Evolutionary conservation across 2,329 filamentous ascomycete species (phyloP), one percentile per base, ranked within the genome.

Genomic region (Monilinia polystroma): DNA sequence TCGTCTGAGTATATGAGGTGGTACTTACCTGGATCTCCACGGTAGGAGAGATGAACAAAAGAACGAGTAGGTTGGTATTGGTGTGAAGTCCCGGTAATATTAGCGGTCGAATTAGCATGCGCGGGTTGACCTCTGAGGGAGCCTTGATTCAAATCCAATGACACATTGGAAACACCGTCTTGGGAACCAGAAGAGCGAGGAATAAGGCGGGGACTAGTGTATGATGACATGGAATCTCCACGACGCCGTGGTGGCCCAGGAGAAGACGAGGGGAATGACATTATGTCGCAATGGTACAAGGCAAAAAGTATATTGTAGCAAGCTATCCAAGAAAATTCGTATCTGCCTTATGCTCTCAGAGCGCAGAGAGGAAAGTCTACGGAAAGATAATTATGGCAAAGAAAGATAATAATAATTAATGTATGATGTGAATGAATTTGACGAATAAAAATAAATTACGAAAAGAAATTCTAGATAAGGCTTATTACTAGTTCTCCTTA

Each of bases 31-130:
- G 84, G 77, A 73, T 84, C 79, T 53, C 87, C 85, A 69, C 87
- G 84, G 49, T 85, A 81, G 51, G 87, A 85, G 64, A 87, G 85
- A 71, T 90, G 87, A 65, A 90, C 87, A 71, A 90, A 92, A 3
- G 89, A 91, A 66, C 90, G 83, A 59, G 89, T 87, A 5, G 89
- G 89, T 68, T 90, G 88, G 76, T 85, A 82, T 74, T 88, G 81
- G 68, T 71, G 68, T 51, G 71, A 71, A 38, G 72, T 67, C 52
- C 60, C 68, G 23, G 69, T 52, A n/a, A 70, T 62, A 56, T 68
- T 70, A 16, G 70, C 64, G 32, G 67, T 58, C 41, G 66, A 67
- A 32, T 45, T 63, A n/a, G 70, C 67, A 16, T 66, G 45, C 16
- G 70, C 68, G 26, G 63, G 62, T 43, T 69, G 67, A 4, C 66